A percentile compares a stretch with the other conserved stretches of the same genome.
Conservation (phyloP, 2,329 filamentous ascomycete species). For the Colletotrichum higginsianum region DNA sequence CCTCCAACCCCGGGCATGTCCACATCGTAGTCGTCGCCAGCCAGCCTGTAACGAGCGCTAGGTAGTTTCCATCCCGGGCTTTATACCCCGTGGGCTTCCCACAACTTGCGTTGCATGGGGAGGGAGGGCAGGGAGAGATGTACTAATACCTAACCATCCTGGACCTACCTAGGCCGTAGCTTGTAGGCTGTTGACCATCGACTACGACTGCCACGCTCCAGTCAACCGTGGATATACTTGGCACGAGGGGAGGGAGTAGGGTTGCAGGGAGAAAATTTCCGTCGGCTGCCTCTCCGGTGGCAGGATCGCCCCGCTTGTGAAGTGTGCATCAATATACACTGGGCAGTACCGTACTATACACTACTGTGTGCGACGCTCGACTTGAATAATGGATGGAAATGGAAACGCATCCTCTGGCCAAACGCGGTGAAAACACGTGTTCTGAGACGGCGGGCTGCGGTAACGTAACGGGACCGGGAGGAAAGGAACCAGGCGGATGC, state of each 20-base stretch:
- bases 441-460: conserved; percentile 16
- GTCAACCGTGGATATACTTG: background rate
- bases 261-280: conserved; percentile 32
- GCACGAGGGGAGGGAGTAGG: conserved; percentile 16
- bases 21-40: background rate
- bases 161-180: background rate
- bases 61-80: background rate
- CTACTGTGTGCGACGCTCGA: background rate
- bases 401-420: conserved; percentile 15
- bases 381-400: background rate
- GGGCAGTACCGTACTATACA: too few species aligned
- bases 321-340: conserved; percentile 5
- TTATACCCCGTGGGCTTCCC: conserved; percentile 1
- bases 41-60: conserved; percentile 14
- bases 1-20: background rate
- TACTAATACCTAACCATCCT: background rate
- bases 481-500: conserved; percentile 27
- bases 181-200: background rate
- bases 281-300: conserved; percentile 27
- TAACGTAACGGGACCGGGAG: conserved; percentile 21
- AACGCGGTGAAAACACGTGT: conserved; percentile 34
- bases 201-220: background rate
- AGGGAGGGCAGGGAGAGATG: background rate
- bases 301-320: conserved; percentile 19
- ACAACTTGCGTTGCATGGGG: background rate